Conservation (phyloP, 345 rosid species). For the Moricandia moricandioides region DNA sequence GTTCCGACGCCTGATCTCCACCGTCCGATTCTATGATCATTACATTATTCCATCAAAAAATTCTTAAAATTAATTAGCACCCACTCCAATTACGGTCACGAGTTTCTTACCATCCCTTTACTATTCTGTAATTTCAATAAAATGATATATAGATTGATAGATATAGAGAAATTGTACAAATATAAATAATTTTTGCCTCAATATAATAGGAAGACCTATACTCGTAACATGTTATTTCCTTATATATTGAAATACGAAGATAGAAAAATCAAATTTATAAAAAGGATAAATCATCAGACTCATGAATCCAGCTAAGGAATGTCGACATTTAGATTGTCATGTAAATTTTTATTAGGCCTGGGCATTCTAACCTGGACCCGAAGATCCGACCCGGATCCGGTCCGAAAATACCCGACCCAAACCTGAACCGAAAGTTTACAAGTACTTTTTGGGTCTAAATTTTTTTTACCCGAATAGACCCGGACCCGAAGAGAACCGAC, state of each 20-base stretch:
- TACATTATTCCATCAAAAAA: not conserved
- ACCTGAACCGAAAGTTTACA: too few relatives aligned
- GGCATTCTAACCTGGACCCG: too few relatives aligned
- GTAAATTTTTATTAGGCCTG: not conserved
- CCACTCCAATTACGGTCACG: conserved; percentile 2
- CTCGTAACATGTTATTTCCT: not conserved
- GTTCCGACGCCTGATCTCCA: conserved; percentile 14
- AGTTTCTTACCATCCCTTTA: conserved; percentile 2
- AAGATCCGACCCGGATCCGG: too few relatives aligned
- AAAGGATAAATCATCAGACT: not conserved
- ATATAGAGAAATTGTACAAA: too few relatives aligned
- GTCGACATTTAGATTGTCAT: not conserved
- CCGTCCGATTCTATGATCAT: conserved; percentile 20
- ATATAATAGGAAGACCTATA: not conserved
- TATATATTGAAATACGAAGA: not conserved
- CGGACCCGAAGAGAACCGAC: too few relatives aligned
- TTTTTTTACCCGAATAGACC: too few relatives aligned
- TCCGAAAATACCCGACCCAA: too few relatives aligned
- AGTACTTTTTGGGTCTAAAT: too few relatives aligned
- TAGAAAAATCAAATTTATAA: not conserved
- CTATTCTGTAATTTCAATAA: not conserved
- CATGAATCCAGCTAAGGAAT: not conserved
- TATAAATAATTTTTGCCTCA: too few relatives aligned
- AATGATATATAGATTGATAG: too few relatives aligned
- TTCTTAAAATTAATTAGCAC: not conserved